A percentile compares a stretch with the other conserved stretches of the same genome.
Conservation (phyloP, 2,329 filamentous ascomycete species). For the Venturia oleaginea region DNA sequence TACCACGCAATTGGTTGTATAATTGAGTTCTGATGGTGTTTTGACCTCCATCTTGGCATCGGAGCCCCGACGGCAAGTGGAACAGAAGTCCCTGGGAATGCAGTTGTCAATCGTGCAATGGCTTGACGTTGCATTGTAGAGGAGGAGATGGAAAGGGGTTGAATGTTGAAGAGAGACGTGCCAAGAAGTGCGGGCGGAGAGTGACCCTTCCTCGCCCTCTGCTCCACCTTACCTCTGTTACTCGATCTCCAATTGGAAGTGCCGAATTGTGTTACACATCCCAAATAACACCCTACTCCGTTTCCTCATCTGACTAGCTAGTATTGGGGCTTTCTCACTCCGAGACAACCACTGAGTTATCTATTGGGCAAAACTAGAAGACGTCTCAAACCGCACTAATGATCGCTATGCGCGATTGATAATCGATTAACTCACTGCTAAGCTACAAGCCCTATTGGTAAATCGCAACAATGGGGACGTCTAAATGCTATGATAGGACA, state of each 20-base stretch:
- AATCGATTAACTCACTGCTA: not conserved
- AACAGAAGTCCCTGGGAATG: conserved; percentile 49
- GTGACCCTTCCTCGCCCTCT: not conserved
- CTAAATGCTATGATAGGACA: not conserved
- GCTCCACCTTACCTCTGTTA: too few species aligned
- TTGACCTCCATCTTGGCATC: conserved; percentile 51
- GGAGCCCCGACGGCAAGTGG: conserved; percentile 56
- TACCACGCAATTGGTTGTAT: conserved; percentile 47
- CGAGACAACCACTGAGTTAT: not conserved
- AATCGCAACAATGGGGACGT: not conserved
- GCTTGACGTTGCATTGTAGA: not conserved
- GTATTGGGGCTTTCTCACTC: not conserved
- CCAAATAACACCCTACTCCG: too few species aligned
- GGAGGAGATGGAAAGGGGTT: not conserved
- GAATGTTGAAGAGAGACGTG: not conserved
- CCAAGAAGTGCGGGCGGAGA: not conserved
- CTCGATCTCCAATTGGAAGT: too few species aligned
- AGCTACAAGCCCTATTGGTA: not conserved
- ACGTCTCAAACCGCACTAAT: not conserved
- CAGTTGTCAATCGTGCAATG: not conserved
- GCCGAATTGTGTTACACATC: too few species aligned
- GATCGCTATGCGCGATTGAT: not conserved
- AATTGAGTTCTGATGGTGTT: conserved; percentile 42
- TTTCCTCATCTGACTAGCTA: not conserved
- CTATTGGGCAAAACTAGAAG: not conserved